Conservation (phyloP, 2,329 filamentous ascomycete genomes). For the Grosmannia clavigera region DNA sequence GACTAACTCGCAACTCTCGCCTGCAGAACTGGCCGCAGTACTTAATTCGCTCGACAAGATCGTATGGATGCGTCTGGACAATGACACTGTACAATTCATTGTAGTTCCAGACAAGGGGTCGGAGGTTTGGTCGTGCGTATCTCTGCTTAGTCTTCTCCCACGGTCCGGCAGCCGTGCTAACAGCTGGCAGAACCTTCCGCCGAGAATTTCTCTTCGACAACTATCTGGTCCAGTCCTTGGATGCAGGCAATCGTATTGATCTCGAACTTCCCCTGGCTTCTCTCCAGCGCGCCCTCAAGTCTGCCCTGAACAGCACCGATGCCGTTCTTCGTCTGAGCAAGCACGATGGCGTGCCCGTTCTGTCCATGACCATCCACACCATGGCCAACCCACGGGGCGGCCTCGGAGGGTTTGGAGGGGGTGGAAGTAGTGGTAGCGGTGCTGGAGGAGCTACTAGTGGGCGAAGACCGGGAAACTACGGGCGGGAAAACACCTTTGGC, state of each 20-base stretch:
- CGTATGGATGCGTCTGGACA: constrained; percentile 80
- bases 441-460: constrained; percentile 18
- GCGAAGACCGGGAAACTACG: constrained; percentile 20
- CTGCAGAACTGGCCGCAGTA: constrained; percentile 51
- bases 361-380: constrained; percentile 82
- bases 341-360: constrained; percentile 73
- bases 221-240: constrained; percentile 77
- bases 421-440: constrained; percentile 19
- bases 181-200: constrained; percentile 4
- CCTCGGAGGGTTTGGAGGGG: constrained; percentile 22
- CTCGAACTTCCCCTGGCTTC: constrained; percentile 84
- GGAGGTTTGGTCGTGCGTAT: constrained; percentile 83
- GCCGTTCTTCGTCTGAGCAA: constrained; percentile 86
- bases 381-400: constrained; percentile 40
- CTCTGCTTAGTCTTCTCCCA: background rate
- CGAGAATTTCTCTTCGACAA: constrained; percentile 73
- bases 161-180: background rate
- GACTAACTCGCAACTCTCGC: background rate
- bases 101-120: constrained; percentile 90
- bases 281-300: constrained; percentile 83
- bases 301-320: constrained; percentile 67
- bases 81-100: constrained; percentile 82
- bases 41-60: constrained; percentile 63
- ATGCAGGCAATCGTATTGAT: constrained; percentile 79
- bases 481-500: constrained; percentile 21